A percentile compares a stretch with the other conserved stretches of the same genome.
These are phyloP conservation scores for Odontarrhena argentea DNA, from an alignment of 345 rosid species.

Conservation along the genomic window DNA sequence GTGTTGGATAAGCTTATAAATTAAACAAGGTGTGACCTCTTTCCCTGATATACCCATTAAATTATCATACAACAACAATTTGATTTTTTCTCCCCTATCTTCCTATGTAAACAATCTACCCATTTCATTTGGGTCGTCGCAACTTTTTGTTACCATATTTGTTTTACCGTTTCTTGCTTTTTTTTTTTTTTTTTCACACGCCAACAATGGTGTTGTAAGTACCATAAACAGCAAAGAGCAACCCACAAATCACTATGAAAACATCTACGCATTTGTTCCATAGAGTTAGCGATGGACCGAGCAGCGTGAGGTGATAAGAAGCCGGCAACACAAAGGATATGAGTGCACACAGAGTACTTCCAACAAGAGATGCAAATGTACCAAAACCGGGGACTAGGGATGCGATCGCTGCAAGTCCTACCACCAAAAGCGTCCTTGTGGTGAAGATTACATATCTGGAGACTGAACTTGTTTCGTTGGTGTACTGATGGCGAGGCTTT, in stretches of 20 bases:
- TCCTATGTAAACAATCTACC: slow-evolving; percentile 5
- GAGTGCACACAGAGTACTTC: slow-evolving; percentile 76
- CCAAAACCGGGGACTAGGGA: slow-evolving; percentile 79
- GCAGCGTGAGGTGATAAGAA: slow-evolving; percentile 65
- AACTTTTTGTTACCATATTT: background rate
- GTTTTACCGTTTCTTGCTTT: background rate
- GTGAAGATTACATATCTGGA: slow-evolving; percentile 47
- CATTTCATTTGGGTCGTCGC: background rate
- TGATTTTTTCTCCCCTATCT: background rate
- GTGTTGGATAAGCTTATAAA: background rate
- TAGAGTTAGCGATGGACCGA: slow-evolving; percentile 59
- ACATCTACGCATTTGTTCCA: slow-evolving; percentile 69
- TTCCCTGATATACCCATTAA: slow-evolving; percentile 10
- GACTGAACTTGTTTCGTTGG: slow-evolving; percentile 40
- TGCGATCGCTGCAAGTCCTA: slow-evolving; percentile 63
- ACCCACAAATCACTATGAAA: slow-evolving; percentile 59
- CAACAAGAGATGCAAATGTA: slow-evolving; percentile 68
- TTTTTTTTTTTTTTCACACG: slow-evolving; percentile 35
- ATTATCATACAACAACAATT: slow-evolving; percentile 30
- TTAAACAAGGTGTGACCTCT: slow-evolving; percentile 2
- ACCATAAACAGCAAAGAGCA: slow-evolving; percentile 73
- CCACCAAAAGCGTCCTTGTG: slow-evolving; percentile 58
- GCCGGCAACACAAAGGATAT: slow-evolving; percentile 86
- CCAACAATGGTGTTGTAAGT: slow-evolving; percentile 63
- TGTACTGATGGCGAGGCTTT: slow-evolving; percentile 35